phyloP scores from a whole-genome alignment of 2,329 filamentous ascomycete genomes.

The Macrophomina pseudophaseolina region DNA sequence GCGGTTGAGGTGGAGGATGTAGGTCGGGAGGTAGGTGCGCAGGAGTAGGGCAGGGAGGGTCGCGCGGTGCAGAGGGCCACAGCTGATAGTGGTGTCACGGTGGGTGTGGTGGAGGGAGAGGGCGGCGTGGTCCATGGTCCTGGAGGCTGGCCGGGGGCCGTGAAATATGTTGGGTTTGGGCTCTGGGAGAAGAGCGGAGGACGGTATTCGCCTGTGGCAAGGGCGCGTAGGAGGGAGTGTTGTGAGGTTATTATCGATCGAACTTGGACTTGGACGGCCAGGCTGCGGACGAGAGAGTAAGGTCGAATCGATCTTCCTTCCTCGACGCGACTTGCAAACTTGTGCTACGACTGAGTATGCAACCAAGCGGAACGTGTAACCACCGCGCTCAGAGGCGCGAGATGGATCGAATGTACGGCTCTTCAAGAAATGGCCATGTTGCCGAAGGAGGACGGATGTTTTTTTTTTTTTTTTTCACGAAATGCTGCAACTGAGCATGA shows the following conservation, averaged over 20 bases:
- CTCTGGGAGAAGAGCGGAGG: no score
- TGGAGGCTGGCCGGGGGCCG: neutral
- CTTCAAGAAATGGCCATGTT: neutral
- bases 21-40: constrained; percentile 18
- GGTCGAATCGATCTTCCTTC: neutral
- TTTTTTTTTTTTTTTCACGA: no score
- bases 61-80: neutral
- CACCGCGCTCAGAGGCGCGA: no score
- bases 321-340: neutral
- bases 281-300: neutral
- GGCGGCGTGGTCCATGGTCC: neutral
- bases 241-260: no score
- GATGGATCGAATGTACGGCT: neutral
- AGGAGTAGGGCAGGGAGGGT: constrained; percentile 2
- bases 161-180: no score
- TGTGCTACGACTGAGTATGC: neutral
- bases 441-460: no score
- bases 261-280: neutral
- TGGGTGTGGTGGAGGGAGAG: constrained; percentile 12
- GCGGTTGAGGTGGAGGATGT: neutral
- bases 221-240: no score
- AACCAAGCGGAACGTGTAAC: neutral
- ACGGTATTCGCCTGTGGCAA: no score
- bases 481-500: neutral
- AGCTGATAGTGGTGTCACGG: constrained; percentile 10